Evolutionary conservation across 495 filamentous ascomycete genomes (phyloP).

Genomic region (Elaphomyces granulatus): DNA sequence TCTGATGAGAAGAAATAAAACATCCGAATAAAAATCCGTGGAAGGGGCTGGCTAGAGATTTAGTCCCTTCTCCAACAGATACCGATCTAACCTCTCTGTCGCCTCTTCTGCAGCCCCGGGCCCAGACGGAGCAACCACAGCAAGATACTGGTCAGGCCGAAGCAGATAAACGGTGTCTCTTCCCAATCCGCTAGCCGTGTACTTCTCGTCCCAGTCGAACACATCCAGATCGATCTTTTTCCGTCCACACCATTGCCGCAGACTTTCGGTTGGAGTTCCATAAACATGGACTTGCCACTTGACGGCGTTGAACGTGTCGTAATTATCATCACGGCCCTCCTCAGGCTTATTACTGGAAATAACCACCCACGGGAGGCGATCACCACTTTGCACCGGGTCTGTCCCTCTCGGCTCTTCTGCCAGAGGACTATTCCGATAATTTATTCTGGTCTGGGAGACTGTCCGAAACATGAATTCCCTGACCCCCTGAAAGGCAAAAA

Average conservation of each 20-base stretch:
- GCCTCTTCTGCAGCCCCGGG: too few relatives aligned
- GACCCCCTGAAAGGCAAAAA: conserved; percentile 10
- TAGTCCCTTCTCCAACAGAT: too few relatives aligned
- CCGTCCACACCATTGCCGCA: conserved; percentile 20
- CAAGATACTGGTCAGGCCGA: conserved; percentile 25
- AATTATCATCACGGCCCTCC: conserved; percentile 20
- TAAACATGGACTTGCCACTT: conserved; percentile 27
- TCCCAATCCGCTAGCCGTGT: conserved; percentile 12
- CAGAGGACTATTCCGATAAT: conserved; percentile 17
- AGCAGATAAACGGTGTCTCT: conserved; percentile 19
- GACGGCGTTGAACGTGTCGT: conserved; percentile 15
- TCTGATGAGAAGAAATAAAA: too few relatives aligned
- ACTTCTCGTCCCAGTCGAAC: conserved; percentile 17
- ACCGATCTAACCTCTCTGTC: conserved; percentile 10
- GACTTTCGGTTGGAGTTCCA: conserved; percentile 6
- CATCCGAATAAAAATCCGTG: too few relatives aligned
- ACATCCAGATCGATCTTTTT: conserved; percentile 10
- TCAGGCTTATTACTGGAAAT: too few relatives aligned
- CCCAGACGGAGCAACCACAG: conserved; percentile 13
- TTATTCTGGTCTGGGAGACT: conserved; percentile 20
- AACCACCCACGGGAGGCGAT: conserved; percentile 23
- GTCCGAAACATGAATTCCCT: conserved; percentile 13
- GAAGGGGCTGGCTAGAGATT: too few relatives aligned
- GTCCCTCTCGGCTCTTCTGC: conserved; percentile 4
- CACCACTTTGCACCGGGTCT: conserved; percentile 21